phyloP scores from a whole-genome alignment of 345 rosid species.

The Hevea brasiliensis region DNA sequence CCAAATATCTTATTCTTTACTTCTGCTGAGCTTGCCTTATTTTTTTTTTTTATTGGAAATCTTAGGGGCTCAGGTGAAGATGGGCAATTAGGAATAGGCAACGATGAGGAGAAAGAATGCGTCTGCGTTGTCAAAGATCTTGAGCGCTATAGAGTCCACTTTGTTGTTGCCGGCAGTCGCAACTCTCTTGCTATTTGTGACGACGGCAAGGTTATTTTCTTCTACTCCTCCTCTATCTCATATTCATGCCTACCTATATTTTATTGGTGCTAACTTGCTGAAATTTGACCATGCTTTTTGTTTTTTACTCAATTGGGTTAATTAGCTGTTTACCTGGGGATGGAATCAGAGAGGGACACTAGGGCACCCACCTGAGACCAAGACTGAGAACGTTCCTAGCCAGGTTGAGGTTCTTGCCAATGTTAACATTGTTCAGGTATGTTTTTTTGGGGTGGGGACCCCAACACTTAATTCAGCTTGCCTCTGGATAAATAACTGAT shows the following conservation, averaged over 20 bases:
- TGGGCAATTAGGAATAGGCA: slow-evolving; percentile 90
- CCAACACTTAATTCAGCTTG: background rate
- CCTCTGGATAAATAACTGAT: background rate
- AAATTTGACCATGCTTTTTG: background rate
- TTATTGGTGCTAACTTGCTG: slow-evolving; percentile 5
- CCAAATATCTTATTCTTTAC: background rate
- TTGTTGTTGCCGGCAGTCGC: slow-evolving; percentile 94
- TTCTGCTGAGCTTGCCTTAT: background rate
- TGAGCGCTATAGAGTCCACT: slow-evolving; percentile 61
- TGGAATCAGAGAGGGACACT: slow-evolving; percentile 99
- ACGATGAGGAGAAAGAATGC: slow-evolving; percentile 75
- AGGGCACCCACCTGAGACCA: slow-evolving; percentile 89
- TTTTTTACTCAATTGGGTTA: slow-evolving; percentile 3
- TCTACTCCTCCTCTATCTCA: slow-evolving; percentile 8
- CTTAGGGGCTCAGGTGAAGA: slow-evolving; percentile 98
- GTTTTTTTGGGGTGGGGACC: no score
- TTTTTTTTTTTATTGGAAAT: background rate
- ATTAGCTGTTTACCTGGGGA: slow-evolving; percentile 98
- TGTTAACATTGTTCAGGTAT: slow-evolving; percentile 86
- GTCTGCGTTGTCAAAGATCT: slow-evolving; percentile 73
- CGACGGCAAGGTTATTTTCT: slow-evolving; percentile 70
- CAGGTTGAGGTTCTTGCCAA: slow-evolving; percentile 45
- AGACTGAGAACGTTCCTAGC: slow-evolving; percentile 84
- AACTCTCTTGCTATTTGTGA: slow-evolving; percentile 98
- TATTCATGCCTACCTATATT: background rate